Evolutionary conservation across 176 grass and related monocot genomes (phyloP).

Genomic region (Areca catechu): DNA sequence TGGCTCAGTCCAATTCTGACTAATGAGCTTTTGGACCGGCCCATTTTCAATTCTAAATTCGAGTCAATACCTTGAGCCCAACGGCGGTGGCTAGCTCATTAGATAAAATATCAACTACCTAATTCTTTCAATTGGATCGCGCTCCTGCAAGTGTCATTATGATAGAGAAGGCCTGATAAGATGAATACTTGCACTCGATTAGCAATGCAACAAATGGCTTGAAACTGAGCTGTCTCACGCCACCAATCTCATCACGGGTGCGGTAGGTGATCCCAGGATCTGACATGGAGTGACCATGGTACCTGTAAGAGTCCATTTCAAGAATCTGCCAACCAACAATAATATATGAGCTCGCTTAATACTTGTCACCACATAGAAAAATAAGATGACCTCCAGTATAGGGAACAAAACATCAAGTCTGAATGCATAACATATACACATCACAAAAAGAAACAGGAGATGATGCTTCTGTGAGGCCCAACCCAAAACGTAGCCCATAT

Average conservation of each 20-base stretch:
- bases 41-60: too few species aligned
- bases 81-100: constrained; percentile 56
- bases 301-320: constrained; percentile 95
- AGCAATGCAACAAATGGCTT: neutral
- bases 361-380: too few species aligned
- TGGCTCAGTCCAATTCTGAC: too few species aligned
- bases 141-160: constrained; percentile 38
- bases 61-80: constrained; percentile 47
- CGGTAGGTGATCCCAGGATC: constrained; percentile 87
- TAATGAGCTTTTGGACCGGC: too few species aligned
- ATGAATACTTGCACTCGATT: too few species aligned
- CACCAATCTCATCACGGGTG: constrained; percentile 60
- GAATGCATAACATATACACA: too few species aligned
- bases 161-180: neutral
- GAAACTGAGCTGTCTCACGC: constrained; percentile 54
- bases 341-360: too few species aligned
- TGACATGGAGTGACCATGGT: constrained; percentile 88
- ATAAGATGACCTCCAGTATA: too few species aligned
- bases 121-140: constrained; percentile 76
- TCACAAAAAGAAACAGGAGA: too few species aligned
- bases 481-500: too few species aligned
- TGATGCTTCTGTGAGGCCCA: too few species aligned
- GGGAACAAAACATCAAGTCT: too few species aligned
- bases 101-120: constrained; percentile 47
- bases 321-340: constrained; percentile 42